Evolutionary conservation across 1,139 yeast genomes (phyloP), one percentile per base, ranked within the genome.

Genomic region (Debaryomycetaceae sp.): DNA sequence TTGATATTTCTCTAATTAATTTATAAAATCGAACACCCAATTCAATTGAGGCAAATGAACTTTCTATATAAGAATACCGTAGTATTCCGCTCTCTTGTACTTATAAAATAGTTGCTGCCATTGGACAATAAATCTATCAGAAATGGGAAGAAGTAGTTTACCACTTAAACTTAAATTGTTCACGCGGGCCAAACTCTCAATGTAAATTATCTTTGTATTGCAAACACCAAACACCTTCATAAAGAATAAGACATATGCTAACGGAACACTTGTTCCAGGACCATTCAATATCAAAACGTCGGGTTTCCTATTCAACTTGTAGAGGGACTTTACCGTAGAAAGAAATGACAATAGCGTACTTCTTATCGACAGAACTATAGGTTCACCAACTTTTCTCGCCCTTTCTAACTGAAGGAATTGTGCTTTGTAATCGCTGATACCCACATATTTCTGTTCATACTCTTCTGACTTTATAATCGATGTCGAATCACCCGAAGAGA

Each of bases 181-280:
- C 4, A 91, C 97, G 36, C 99, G 68, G 0, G 98, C 98, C 38
- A 92, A 70, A 36, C 95, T 85, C 61, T 92, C 99, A 18, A 92
- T 69, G 54, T 91, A 92, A 1, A 92, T 62, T 24, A 92, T 82
- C 41, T 78, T 71, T 0, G 89, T 79, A 9, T 58, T 52, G 28
- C 75, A 59, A 5, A 78, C 33, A 0, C 88, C 85, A 5, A 79
- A 48, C 43, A 73, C 62, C 53, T 81, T 77, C 45, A 83, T 65
- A 4, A 74, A 48, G 40, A 83, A 73, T 13, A 83, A 56, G 2
- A 83, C 73, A 41, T 82, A 77, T 42, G 92, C 86, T 19, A 87
- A 61, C 2, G 95, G 83, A 2, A 91, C 88, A 41, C 91, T 73
- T 0, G 97, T 88, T 1, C 97, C 99, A 0, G 99, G 99, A 0